Evolutionary conservation across 1,284 basidiomycete genomes (phyloP), one percentile per base, ranked within the genome.

Genomic region (Naganishia sp.): DNA sequence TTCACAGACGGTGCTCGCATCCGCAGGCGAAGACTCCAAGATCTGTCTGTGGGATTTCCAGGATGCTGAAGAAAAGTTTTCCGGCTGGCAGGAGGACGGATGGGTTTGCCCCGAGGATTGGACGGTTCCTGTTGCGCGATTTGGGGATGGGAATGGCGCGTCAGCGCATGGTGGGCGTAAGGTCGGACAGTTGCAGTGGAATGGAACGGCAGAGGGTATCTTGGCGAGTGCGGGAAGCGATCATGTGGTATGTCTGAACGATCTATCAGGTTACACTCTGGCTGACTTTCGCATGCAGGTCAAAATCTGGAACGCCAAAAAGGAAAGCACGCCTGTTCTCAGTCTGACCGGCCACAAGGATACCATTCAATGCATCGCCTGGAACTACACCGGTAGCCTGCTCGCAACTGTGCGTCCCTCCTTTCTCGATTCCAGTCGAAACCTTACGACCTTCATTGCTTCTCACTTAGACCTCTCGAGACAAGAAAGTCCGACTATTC

Each of bases 101-200:
- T 93, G 90, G 88, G 86, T 84, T 28, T 63, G 46, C 23, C 66
- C 66, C 9, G 50, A 53, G n/a, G 66, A 67, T 50, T 69, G 58
- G 58, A 55, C 58, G 18, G 61, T 68, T 17, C 57, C 52, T 35
- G 53, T 54, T 9, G 76, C 15, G 76, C 32, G 58, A 6, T 15
- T 61, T 5, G 58, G 58, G 6, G 57, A 60, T 31, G 75, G 51
- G 77, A 77, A 66, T 71, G 82, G 62, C 76, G 47, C 58, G 31
- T 50, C 75, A 60, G 83, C 80, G 10, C 81, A 81, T 63, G 81
- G 81, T 28, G 75, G 77, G 28, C 39, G 93, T 69, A 95, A 96
- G 81, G 87, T 96, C 67, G 95, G 95, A 0, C 95, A 98, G 74
- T 90, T 97, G 50, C 82, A 91, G 45, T 99, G 94, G 85, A 92